Evolutionary conservation across 768 basidiomycete species (phyloP), one percentile per base, ranked within the genome.

Genomic region (Lenzites betulinus): DNA sequence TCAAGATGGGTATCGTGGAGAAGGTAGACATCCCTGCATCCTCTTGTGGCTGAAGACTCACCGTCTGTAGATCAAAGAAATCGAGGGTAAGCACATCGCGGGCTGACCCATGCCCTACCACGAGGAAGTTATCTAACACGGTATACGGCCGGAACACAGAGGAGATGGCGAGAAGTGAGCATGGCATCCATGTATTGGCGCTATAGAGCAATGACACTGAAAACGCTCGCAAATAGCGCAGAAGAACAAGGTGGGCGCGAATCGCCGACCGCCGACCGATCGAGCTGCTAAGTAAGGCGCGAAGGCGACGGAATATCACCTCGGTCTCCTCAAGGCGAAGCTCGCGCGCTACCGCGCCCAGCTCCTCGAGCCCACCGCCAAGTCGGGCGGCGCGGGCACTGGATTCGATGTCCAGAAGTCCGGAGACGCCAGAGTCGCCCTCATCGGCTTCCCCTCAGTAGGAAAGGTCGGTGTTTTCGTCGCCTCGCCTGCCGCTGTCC

Each of bases 111-210:
- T 33, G 30, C 30, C 11, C 30, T 4, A 33, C 30, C 30, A 33
- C 30, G 30, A 26, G 26, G 30, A 22, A 3, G 7, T 13, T 38
- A 54, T 41, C 3, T 9, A 6, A 22, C 8, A 11, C 33, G 22
- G 13, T 36, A 47, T 36, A 56, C 41, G 51, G 35, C 51, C 28
- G 36, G 9, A 22, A 7, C 30, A 22, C 70, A 95, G 93, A 94
- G 86, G 95, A 98, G 84, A 97, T 98, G 95, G 89, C 92, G 64
- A 84, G 94, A 76, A 98, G 94, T 93, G 73, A 79, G 90, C 80
- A 1, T 23, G 33, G 33, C n/a, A 1, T 2, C 3, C n/a, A n/a
- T 26, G 20, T 20, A n/a, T 22, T 13, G n/a, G 30, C 33, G 35
- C 26, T 28, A 8, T 0, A 7, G n/a, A 15, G 26, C 5, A 22